These are phyloP conservation scores for Colletotrichum camelliae DNA, from an alignment of 2,329 filamentous ascomycete species.

Conservation along the genomic window DNA sequence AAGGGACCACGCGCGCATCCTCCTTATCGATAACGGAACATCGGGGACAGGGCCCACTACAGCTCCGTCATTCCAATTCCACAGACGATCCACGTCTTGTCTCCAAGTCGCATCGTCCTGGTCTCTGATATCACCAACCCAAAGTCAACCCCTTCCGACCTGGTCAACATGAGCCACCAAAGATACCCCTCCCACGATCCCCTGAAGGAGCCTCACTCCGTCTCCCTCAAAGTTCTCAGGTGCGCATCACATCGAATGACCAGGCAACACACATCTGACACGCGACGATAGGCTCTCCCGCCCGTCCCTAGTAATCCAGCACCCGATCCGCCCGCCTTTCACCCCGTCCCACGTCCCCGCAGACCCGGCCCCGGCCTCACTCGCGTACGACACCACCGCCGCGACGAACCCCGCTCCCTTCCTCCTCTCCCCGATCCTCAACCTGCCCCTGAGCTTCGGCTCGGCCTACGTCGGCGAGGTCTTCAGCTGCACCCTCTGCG, in stretches of 20 bases:
- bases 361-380: constrained; percentile 65
- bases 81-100: background rate
- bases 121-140: background rate
- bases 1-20: background rate
- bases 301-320: constrained; percentile 76
- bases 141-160: background rate
- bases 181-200: constrained; percentile 61
- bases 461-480: constrained; percentile 95
- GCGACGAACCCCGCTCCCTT: constrained; percentile 58
- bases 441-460: constrained; percentile 88
- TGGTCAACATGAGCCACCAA: constrained; percentile 59
- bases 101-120: background rate
- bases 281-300: constrained; percentile 71
- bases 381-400: constrained; percentile 66
- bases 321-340: constrained; percentile 60
- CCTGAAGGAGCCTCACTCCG: constrained; percentile 77
- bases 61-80: background rate
- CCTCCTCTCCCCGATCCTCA: constrained; percentile 70
- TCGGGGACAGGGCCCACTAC: background rate
- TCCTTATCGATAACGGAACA: background rate
- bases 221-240: constrained; percentile 80
- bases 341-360: constrained; percentile 50
- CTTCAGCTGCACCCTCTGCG: constrained; percentile 92
- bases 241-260: constrained; percentile 35
- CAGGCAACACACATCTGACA: background rate